Evolutionary conservation across 768 basidiomycete genomes (phyloP).

Genomic region (Mycena chlorophos): DNA sequence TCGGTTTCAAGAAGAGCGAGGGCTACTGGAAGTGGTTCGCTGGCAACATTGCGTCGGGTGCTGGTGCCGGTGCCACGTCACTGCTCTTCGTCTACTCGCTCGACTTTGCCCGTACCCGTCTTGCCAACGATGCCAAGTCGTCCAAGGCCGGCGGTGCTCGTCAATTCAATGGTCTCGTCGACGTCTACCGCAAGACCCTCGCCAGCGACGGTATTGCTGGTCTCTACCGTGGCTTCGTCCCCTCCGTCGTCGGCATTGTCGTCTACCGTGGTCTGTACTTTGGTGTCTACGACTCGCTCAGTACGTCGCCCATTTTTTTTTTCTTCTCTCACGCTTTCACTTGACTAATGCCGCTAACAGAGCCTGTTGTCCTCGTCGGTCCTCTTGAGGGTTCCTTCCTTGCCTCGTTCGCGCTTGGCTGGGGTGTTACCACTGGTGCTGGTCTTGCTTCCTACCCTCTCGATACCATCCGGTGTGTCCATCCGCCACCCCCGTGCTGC

Average conservation of each 20-base stretch:
- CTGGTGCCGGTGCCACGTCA: conserved; percentile 98
- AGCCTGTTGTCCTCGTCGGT: conserved; percentile 97
- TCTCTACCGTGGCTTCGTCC: conserved; percentile 99
- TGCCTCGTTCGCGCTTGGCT: conserved; percentile 95
- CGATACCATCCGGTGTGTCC: conserved; percentile 79
- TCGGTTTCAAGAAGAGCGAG: conserved; percentile 97
- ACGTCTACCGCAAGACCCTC: conserved; percentile 97
- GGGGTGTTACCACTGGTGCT: conserved; percentile 99
- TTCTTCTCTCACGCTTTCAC: too few relatives aligned
- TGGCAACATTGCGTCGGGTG: conserved; percentile 98
- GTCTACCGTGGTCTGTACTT: conserved; percentile 99
- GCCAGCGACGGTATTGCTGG: conserved; percentile 97
- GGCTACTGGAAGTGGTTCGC: conserved; percentile 99
- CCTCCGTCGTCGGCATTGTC: conserved; percentile 98
- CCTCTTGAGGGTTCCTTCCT: conserved; percentile 94
- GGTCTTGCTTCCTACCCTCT: conserved; percentile 98
- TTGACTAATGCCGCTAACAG: conserved; percentile 39
- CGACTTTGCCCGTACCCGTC: conserved; percentile 99
- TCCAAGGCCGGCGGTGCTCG: conserved; percentile 86
- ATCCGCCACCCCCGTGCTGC: conserved; percentile 5
- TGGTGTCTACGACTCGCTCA: conserved; percentile 93
- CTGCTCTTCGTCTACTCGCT: conserved; percentile 99
- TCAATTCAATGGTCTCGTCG: conserved; percentile 98
- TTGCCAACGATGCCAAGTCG: conserved; percentile 97
- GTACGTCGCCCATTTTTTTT: conserved; percentile 45